phyloP scores from a whole-genome alignment of 306 rosid genomes.

The Quercus wislizeni region DNA sequence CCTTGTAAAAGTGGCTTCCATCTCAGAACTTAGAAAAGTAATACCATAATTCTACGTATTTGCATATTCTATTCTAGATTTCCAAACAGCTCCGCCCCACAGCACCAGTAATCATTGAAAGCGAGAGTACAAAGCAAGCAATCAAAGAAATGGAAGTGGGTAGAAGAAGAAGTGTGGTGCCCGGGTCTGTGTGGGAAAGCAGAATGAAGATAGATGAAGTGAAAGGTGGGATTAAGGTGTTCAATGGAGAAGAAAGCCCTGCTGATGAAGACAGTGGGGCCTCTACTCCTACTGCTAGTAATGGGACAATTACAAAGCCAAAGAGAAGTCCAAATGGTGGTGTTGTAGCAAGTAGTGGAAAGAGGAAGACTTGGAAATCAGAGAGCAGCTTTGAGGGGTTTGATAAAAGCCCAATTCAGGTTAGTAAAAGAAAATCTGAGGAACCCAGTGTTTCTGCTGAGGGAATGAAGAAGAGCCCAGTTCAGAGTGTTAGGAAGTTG shows the following conservation, averaged over 20 bases:
- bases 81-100: conserved; percentile 31
- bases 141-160: conserved; percentile 44
- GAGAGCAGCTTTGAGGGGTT: conserved; percentile 37
- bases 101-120: conserved; percentile 22
- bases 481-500: conserved; percentile 33
- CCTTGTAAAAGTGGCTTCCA: neutral
- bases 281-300: neutral
- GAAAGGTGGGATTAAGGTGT: conserved; percentile 73
- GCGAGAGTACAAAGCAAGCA: neutral
- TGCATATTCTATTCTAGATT: neutral
- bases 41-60: neutral
- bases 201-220: conserved; percentile 79
- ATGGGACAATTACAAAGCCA: conserved; percentile 17
- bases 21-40: neutral
- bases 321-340: conserved; percentile 37
- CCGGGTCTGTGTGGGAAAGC: conserved; percentile 90
- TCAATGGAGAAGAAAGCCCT: conserved; percentile 47
- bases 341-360: conserved; percentile 33
- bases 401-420: conserved; percentile 40
- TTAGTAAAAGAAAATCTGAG: conserved; percentile 35
- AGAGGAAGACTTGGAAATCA: conserved; percentile 72
- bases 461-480: conserved; percentile 48
- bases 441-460: conserved; percentile 37
- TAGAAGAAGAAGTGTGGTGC: conserved; percentile 48
- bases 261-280: conserved; percentile 18